Evolutionary conservation across 176 grass and related monocot genomes (phyloP).

Genomic region (Pontederia paniculata): DNA sequence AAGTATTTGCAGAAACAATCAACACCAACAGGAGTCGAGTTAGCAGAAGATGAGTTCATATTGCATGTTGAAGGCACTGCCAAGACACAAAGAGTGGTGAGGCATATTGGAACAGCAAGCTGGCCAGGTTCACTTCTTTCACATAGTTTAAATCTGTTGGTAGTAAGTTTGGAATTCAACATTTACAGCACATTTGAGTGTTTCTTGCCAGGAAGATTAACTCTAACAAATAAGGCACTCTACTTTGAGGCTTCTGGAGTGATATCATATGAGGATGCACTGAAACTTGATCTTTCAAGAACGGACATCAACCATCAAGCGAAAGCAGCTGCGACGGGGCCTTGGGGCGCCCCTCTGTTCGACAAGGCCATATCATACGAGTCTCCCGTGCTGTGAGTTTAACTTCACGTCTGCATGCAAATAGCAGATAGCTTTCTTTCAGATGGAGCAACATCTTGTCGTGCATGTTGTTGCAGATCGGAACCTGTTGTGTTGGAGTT

Average conservation of each 20-base stretch:
- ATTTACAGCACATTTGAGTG: neutral
- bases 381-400: slow-evolving; percentile 48
- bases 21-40: slow-evolving; percentile 51
- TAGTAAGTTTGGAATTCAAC: neutral
- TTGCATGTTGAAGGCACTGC: slow-evolving; percentile 65
- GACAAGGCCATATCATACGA: slow-evolving; percentile 75
- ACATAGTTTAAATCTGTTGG: neutral
- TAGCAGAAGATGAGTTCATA: slow-evolving; percentile 71
- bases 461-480: slow-evolving; percentile 35
- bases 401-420: no score
- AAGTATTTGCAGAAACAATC: slow-evolving; percentile 41
- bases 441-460: no score
- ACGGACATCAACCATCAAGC: slow-evolving; percentile 46
- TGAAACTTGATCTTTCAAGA: slow-evolving; percentile 60
- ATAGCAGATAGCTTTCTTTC: neutral
- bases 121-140: slow-evolving; percentile 48
- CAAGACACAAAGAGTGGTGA: slow-evolving; percentile 69
- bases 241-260: slow-evolving; percentile 72
- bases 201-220: slow-evolving; percentile 47
- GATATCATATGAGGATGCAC: slow-evolving; percentile 56
- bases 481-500: slow-evolving; percentile 84
- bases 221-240: slow-evolving; percentile 70
- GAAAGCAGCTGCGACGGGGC: slow-evolving; percentile 66
- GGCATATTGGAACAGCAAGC: slow-evolving; percentile 54
- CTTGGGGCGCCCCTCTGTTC: slow-evolving; percentile 80